Base-by-base conservation (phyloP, 176 grass and related monocot species). In the Oryza glumipatula region DNA sequence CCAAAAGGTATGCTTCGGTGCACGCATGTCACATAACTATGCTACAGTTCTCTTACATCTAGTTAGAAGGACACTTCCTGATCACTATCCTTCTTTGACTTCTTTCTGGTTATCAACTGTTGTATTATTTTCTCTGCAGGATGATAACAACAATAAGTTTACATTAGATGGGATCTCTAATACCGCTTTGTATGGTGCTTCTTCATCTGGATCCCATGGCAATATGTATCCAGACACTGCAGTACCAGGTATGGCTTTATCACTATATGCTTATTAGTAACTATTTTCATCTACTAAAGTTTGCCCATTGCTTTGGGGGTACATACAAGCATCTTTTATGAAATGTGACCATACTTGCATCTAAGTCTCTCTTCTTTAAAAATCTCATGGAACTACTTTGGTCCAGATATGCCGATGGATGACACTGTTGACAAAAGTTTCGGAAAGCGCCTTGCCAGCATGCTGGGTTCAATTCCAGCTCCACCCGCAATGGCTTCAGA, bases 401-500 rank as follows among this genome's bases (percentile, higher is more conserved):
- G 24, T 88, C 38, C 74, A 92, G 89, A 47, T 86, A 38, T 60
- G 5, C 70, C 75, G 75, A 68, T 63, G 76, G 84, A 94, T 84
- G 84, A 89, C 9, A 73, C 79, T 24, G 56, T 15, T 68, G 84
- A 82, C 70, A 99, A 94, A 73, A 78, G 86, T 60, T 79, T 90
- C 1, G 84, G 84, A 81, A 94, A 95, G 49, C 87, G 58, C 72
- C 76, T 96, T 48, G 35, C 54, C 39, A 91, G 61, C 84, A 86
- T 96, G 91, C 79, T 99, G 77, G 88, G 82, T 12, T 92, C 88
- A 65, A 91, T 91, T 30, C 80, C 96, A 63, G 91, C 96, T 7
- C 84, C 88, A 43, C 86, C 91, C 74, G 88, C 93, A 60, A 83
- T 89, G 68, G 93, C 96, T 30, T 87, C 88, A n/a, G 96, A 96